Percentiles rank a stretch among this genome's conserved stretches.
These are phyloP conservation scores for Aspergillus chevalieri DNA, from an alignment of 2,329 filamentous ascomycete genomes.

Conservation along the genomic window DNA sequence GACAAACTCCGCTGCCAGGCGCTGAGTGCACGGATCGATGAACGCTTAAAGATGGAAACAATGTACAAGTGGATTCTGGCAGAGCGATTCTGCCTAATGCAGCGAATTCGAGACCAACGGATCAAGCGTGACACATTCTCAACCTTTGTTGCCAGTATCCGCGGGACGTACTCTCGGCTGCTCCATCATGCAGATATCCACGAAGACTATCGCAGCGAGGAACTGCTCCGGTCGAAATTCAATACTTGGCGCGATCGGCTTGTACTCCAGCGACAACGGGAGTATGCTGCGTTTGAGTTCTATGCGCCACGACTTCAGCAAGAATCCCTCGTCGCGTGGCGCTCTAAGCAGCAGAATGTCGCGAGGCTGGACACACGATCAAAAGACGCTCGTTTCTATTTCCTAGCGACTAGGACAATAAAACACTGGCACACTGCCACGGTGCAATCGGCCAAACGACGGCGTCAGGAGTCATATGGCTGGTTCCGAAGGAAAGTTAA, in stretches of 20 bases:
- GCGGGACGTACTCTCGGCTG: slow-evolving; percentile 31
- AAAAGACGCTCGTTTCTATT: slow-evolving; percentile 52
- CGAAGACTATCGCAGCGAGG: slow-evolving; percentile 25
- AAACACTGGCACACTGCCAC: slow-evolving; percentile 49
- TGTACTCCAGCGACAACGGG: slow-evolving; percentile 34
- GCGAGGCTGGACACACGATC: slow-evolving; percentile 48
- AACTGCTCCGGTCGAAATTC: slow-evolving; percentile 31
- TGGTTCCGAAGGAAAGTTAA: slow-evolving; percentile 50
- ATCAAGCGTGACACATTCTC: slow-evolving; percentile 35
- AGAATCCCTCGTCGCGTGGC: slow-evolving; percentile 37
- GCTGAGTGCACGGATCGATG: slow-evolving; percentile 48
- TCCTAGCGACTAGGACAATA: slow-evolving; percentile 44
- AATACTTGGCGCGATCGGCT: slow-evolving; percentile 33
- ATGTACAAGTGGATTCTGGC: slow-evolving; percentile 59
- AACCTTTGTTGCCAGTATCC: slow-evolving; percentile 35
- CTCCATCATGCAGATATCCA: slow-evolving; percentile 32
- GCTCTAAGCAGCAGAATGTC: slow-evolving; percentile 34
- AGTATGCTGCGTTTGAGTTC: slow-evolving; percentile 38
- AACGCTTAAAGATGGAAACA: slow-evolving; percentile 49
- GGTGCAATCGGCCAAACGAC: slow-evolving; percentile 45
- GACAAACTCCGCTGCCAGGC: slow-evolving; percentile 52
- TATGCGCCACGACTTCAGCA: slow-evolving; percentile 37
- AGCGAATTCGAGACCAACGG: slow-evolving; percentile 34
- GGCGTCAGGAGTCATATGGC: slow-evolving; percentile 52
- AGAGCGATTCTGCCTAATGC: slow-evolving; percentile 37